Evolutionary conservation across 805 yeast species (phyloP), one percentile per base, ranked within the genome.

Genomic region (Metschnikowia colocasiae): DNA sequence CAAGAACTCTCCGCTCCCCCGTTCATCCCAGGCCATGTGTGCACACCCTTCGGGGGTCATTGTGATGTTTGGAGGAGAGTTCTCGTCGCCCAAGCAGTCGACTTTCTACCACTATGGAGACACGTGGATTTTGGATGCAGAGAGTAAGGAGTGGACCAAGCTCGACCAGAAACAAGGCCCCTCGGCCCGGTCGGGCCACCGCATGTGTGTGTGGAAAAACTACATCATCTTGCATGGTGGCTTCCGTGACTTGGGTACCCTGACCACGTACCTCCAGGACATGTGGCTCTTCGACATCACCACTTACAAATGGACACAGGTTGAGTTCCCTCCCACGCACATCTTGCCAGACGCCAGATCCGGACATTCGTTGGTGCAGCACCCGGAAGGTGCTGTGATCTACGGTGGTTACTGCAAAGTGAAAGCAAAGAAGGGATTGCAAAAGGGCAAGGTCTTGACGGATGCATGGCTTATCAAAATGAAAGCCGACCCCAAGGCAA

Each of bases 51-150:
- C 90, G 2, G 98, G 98, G 9, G 71, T 91, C 2, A 78, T 88
- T 23, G 64, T 92, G 50, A 67, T 92, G 73, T 94, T 89, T 68
- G 99, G 98, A 42, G 99, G 99, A 59, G 99, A 92, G 67, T 92
- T 94, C 58, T 87, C 97, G 1, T 87, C 96, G 13, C 98, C 98
- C 3, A 92, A 92, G 59, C 99, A 92, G 64, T 81, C 88, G 43
- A 89, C 97, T 0, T 92, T 92, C 66, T 94, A 94, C 64, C 99
- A 92, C 66, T 92, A 88, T 63, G 92, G 96, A 15, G 99, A 92
- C 61, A 85, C 97, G 3, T 92, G 99, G 99, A 75, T 92, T 40
- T 71, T 92, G 50, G 98, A 94, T 59, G 79, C 91, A 1, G 81
- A 77, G 27, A 74, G 85, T 15, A 89, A 87, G 59, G 96, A 90